Conservation (phyloP, 2,329 filamentous ascomycete species). For the Chaetothyriales sp. region DNA sequence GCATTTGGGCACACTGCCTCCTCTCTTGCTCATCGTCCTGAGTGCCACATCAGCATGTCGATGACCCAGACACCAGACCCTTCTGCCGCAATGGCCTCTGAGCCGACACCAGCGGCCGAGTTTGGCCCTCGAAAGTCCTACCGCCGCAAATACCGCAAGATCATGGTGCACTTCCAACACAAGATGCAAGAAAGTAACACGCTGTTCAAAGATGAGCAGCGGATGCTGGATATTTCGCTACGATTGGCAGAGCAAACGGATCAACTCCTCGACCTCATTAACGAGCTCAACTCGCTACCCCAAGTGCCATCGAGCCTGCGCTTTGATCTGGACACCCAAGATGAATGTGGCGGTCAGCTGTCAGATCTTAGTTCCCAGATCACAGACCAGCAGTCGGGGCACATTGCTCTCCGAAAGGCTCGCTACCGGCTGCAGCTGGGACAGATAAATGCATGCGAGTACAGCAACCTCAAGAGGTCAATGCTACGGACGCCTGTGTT, state of each 20-base stretch:
- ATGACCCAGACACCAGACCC: slow-evolving; percentile 1
- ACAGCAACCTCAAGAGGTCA: slow-evolving; percentile 26
- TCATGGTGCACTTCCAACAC: slow-evolving; percentile 67
- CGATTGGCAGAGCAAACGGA: slow-evolving; percentile 84
- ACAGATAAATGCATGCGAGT: slow-evolving; percentile 24
- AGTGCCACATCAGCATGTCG: background rate
- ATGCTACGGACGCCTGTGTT: slow-evolving; percentile 28
- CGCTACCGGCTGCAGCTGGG: slow-evolving; percentile 25
- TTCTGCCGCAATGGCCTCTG: background rate
- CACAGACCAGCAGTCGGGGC: slow-evolving; percentile 11
- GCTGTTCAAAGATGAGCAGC: slow-evolving; percentile 65
- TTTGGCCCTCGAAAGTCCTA: slow-evolving; percentile 12
- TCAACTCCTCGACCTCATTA: slow-evolving; percentile 72
- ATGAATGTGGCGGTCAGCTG: background rate
- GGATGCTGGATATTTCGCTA: slow-evolving; percentile 65
- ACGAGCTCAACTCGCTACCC: slow-evolving; percentile 75
- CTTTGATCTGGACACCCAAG: slow-evolving; percentile 47
- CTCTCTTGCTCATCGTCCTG: background rate
- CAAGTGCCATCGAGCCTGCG: slow-evolving; percentile 64
- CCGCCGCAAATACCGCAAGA: slow-evolving; percentile 75
- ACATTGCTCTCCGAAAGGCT: slow-evolving; percentile 26
- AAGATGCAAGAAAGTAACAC: slow-evolving; percentile 57
- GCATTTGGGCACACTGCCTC: background rate
- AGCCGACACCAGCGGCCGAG: background rate
- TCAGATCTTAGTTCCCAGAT: background rate